Evolutionary conservation across 805 yeast species (phyloP), one percentile per base, ranked within the genome.

Genomic region (Ogataea zsoltii): DNA sequence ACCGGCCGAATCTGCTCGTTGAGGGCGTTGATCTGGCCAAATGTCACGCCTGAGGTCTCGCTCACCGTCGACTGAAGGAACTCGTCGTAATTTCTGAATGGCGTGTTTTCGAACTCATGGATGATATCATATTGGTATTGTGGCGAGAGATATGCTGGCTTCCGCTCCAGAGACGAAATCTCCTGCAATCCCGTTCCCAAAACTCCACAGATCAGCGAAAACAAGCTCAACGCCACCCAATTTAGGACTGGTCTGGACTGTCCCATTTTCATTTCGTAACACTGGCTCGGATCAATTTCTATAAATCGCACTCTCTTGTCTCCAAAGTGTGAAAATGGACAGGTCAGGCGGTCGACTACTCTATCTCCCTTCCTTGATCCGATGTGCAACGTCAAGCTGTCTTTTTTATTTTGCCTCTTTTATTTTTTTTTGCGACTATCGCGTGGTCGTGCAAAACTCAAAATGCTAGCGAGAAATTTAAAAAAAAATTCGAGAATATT

Each of bases 1-100:
- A 74, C 65, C 1, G 85, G 83, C 41, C 84, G 68, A n/a, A 84
- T 67, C 33, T 70, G 62, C 2, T 51, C 41, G 62, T 85, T 84
- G 21, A 80, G 66, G 2, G 63, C 66, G 57, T 82, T 76, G 25
- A 83, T 75, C 49, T 79, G 77, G 7, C 66, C 56, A 44, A 74
- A 73, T 2, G 61, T 62, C 17, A 67, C 60, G 16, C 58, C 53
- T 1, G 66, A 53, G 19, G 62, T 59, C 30, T 65, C 71, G 25
- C 55, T 49, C 14, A 67, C 59, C 12, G 49, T 41, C 2, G 57
- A 32, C 7, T 50, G 28, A 2, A 47, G 31, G 43, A 63, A 67
- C 7, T 46, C 45, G 2, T 54, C 57, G 42, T 54, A 60, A 26
- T 56, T 21, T 3, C 23, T 40, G 44, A 61, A 66, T 9, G 70